Evolutionary conservation across 495 filamentous ascomycete genomes (phyloP), one percentile per base, ranked within the genome.

Genomic region (Neurospora intermedia): DNA sequence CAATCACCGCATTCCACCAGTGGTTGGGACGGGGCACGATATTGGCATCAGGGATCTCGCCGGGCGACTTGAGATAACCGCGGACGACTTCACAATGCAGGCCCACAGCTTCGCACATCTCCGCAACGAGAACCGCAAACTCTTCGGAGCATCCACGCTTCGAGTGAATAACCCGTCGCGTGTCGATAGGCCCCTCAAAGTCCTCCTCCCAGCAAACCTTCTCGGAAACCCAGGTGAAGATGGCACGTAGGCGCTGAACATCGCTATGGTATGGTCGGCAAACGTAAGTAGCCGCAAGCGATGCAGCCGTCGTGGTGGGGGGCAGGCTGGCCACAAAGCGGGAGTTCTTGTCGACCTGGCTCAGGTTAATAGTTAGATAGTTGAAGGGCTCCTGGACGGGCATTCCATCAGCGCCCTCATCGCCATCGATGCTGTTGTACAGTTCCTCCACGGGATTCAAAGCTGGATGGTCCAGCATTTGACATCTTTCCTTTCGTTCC

Each of bases 161-260:
- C 38, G 88, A 90, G 73, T 95, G 93, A 54, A 99, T 88, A 3
- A 97, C 92, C 69, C 91, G 86, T 73, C 91, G 87, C 15, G 93
- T 88, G 78, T 99, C 94, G 31, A 97, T 85, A 20, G 88, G 84
- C 18, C 87, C 83, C 77, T 97, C 94, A 74, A 93, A 93, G 66
- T 93, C 92, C 77, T 97, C 94, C 69, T 99, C 96, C 95, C 96
- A 99, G n/a, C 88, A 88, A 69, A 99, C 89, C 78, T 96, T 96
- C 79, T 98, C 96, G 23, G 94, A 89, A 39, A 97, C 93, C 94
- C 95, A 99, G 11, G 91, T 97, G 78, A 97, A 99, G 70, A 98
- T 97, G 1, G 96, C 94, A 27, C 96, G 88, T 6, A 98, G 85
- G 45, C 94, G 88, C 78, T 99, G 96, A 2, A 97, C 93, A 76